These are phyloP conservation scores for Daldinia eschscholtzii DNA, from an alignment of 2,329 filamentous ascomycete genomes.

Conservation along the genomic window DNA sequence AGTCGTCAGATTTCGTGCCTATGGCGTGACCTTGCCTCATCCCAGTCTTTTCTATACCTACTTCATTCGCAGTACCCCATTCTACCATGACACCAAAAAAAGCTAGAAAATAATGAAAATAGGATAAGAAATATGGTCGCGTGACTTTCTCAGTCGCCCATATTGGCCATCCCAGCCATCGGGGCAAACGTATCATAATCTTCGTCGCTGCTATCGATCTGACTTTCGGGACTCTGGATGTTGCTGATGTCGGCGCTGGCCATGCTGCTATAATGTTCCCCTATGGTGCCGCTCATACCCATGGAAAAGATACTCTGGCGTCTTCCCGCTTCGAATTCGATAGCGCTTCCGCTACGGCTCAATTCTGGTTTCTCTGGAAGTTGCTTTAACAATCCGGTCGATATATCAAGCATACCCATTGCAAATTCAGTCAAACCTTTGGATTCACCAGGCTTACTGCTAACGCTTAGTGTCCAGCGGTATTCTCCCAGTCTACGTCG, in stretches of 20 bases:
- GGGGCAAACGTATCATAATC: slow-evolving; percentile 64
- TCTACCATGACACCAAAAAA: slow-evolving; percentile 28
- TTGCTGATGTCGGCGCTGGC: slow-evolving; percentile 63
- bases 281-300: slow-evolving; percentile 48
- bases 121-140: not conserved
- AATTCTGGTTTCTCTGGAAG: slow-evolving; percentile 78
- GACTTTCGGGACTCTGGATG: slow-evolving; percentile 64
- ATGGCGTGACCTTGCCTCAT: slow-evolving; percentile 51
- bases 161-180: slow-evolving; percentile 52
- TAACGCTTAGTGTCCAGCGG: slow-evolving; percentile 92
- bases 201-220: slow-evolving; percentile 67
- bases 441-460: slow-evolving; percentile 75
- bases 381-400: slow-evolving; percentile 75
- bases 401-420: slow-evolving; percentile 82
- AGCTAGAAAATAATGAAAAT: slow-evolving; percentile 6
- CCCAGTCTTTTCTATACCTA: slow-evolving; percentile 38
- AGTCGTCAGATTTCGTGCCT: slow-evolving; percentile 49
- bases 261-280: slow-evolving; percentile 59
- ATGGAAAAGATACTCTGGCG: slow-evolving; percentile 56
- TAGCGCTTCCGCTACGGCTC: slow-evolving; percentile 65
- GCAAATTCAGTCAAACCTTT: slow-evolving; percentile 74
- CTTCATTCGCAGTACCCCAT: slow-evolving; percentile 36
- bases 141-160: slow-evolving; percentile 46
- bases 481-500: slow-evolving; percentile 87
- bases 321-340: slow-evolving; percentile 60